Evolutionary conservation across 1,284 basidiomycete genomes (phyloP).

Genomic region (Apiotrichum laibachii): DNA sequence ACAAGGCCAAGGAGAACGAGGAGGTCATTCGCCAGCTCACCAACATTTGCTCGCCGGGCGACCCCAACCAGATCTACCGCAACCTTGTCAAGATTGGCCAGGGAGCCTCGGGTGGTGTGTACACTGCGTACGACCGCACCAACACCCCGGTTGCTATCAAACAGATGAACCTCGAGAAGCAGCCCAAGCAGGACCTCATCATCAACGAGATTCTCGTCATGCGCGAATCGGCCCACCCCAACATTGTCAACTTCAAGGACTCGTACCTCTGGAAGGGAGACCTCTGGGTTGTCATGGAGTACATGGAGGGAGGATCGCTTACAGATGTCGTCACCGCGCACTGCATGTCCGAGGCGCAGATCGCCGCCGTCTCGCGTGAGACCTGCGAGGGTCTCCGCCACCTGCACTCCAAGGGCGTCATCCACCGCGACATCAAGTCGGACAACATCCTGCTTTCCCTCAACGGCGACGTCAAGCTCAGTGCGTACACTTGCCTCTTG

Average conservation of each 20-base stretch:
- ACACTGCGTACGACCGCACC: slow-evolving; percentile 94
- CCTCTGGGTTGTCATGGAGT: slow-evolving; percentile 99
- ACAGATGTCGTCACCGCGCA: slow-evolving; percentile 97
- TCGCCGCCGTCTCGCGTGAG: slow-evolving; percentile 87
- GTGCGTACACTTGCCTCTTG: slow-evolving; percentile 57
- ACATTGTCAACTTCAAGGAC: slow-evolving; percentile 99
- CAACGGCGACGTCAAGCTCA: slow-evolving; percentile 94
- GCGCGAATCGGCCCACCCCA: slow-evolving; percentile 91
- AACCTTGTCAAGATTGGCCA: slow-evolving; percentile 96
- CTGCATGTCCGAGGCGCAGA: slow-evolving; percentile 89
- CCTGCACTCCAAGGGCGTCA: slow-evolving; percentile 89
- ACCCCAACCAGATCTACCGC: slow-evolving; percentile 89
- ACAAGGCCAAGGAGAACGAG: slow-evolving; percentile 82
- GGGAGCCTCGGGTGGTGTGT: slow-evolving; percentile 96
- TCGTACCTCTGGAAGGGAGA: slow-evolving; percentile 97
- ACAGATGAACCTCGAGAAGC: slow-evolving; percentile 99
- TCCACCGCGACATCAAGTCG: slow-evolving; percentile 97
- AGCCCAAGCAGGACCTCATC: slow-evolving; percentile 98
- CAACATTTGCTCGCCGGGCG: slow-evolving; percentile 94
- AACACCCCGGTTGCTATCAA: slow-evolving; percentile 97
- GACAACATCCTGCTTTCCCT: slow-evolving; percentile 92
- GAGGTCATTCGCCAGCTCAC: slow-evolving; percentile 89
- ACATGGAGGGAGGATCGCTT: slow-evolving; percentile 89
- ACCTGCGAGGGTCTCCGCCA: slow-evolving; percentile 88
- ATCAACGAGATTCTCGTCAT: slow-evolving; percentile 99